Percentiles rank a stretch among this genome's conserved stretches.
Evolutionary conservation across 2,329 filamentous ascomycete species (phyloP).

Genomic region (Trichoderma sp.): DNA sequence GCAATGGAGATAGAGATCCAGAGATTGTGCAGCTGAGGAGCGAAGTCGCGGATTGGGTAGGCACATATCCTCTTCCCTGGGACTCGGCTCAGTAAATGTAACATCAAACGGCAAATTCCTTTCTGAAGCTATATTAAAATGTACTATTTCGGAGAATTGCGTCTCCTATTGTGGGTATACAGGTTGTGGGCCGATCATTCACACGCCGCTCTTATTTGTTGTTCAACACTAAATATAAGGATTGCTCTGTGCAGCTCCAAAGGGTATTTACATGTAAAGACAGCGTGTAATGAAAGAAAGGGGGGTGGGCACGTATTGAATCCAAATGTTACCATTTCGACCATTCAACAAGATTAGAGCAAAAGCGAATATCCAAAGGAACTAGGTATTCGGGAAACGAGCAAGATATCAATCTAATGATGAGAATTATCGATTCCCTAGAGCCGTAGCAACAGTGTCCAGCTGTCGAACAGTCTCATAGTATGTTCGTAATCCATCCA

Average conservation of each 20-base stretch:
- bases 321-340: not conserved
- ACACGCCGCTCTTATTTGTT: not conserved
- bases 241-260: not conserved
- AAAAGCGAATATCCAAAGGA: not conserved
- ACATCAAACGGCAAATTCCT: not conserved
- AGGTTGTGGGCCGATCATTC: not conserved
- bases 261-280: not conserved
- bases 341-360: not conserved
- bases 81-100: slow-evolving; percentile 39
- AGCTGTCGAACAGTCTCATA: slow-evolving; percentile 35
- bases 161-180: not conserved
- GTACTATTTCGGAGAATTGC: not conserved
- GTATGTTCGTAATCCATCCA: slow-evolving; percentile 39
- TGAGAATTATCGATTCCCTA: slow-evolving; percentile 21
- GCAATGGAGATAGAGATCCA: slow-evolving; percentile 64
- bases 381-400: not conserved
- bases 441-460: slow-evolving; percentile 28
- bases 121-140: not conserved
- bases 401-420: not conserved
- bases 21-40: slow-evolving; percentile 73
- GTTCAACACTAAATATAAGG: not conserved
- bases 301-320: not conserved
- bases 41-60: slow-evolving; percentile 78
- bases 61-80: slow-evolving; percentile 73
- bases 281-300: not conserved